Percentiles rank a stretch among this genome's conserved stretches.
Evolutionary conservation across 2,329 filamentous ascomycete genomes (phyloP).

Genomic region (Cytospora chrysosperma): DNA sequence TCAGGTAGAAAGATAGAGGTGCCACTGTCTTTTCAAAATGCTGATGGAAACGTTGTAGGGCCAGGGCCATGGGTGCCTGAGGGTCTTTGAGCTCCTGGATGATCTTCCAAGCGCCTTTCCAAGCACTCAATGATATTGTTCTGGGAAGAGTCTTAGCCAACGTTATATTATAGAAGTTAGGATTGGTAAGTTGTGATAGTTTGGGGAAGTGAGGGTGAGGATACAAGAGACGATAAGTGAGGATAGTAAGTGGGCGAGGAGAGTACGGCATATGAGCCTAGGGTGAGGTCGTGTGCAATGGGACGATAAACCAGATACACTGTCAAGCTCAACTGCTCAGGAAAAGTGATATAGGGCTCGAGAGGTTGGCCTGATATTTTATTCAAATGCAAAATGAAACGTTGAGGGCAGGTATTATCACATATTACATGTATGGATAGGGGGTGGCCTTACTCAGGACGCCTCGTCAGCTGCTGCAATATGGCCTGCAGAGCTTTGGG

Average conservation of each 20-base stretch:
- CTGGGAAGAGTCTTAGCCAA: neutral
- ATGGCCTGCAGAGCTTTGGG: conserved; percentile 4
- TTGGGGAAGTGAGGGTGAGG: too few relatives aligned
- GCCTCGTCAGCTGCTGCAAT: neutral
- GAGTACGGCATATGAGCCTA: too few relatives aligned
- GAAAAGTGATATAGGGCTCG: neutral
- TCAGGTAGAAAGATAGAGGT: conserved; percentile 10
- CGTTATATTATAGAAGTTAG: neutral
- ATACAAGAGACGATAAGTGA: too few relatives aligned
- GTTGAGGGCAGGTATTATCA: neutral
- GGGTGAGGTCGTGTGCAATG: too few relatives aligned
- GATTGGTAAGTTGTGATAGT: neutral
- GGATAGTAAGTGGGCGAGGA: neutral
- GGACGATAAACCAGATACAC: too few relatives aligned
- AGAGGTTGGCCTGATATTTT: too few relatives aligned
- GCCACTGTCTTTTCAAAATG: conserved; percentile 4
- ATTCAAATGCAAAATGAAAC: neutral
- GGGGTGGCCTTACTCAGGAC: conserved; percentile 2
- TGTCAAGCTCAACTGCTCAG: too few relatives aligned
- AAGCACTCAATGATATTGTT: neutral
- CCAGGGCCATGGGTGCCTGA: neutral
- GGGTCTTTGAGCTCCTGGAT: neutral
- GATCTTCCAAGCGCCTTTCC: conserved; percentile 4
- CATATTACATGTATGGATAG: neutral
- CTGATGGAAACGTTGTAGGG: neutral